Conservation (phyloP, 768 basidiomycete species). For the Paxillus ammoniavirescens region DNA sequence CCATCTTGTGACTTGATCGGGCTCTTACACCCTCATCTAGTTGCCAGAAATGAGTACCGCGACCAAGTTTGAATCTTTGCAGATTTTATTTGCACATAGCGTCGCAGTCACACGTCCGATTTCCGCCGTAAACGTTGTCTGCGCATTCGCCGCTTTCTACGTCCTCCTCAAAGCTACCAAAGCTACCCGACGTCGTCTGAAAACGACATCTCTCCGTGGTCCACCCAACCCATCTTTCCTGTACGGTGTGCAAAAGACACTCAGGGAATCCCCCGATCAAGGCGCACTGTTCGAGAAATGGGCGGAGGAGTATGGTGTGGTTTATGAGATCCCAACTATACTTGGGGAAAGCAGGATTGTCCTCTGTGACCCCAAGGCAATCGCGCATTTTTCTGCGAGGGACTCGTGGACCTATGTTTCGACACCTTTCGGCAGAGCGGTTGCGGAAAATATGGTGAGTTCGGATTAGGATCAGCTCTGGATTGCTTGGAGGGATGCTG, state of each 20-base stretch:
- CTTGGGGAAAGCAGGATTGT: conserved; percentile 37
- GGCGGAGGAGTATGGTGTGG: conserved; percentile 47
- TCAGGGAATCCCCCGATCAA: conserved; percentile 18
- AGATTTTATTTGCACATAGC: too few species aligned
- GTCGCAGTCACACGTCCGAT: too few species aligned
- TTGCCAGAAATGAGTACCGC: too few species aligned
- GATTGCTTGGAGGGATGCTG: neutral
- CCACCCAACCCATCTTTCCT: conserved; percentile 17
- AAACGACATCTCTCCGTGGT: conserved; percentile 21
- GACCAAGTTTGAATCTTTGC: too few species aligned
- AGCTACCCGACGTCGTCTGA: conserved; percentile 1
- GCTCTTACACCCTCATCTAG: too few species aligned
- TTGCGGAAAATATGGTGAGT: too few species aligned
- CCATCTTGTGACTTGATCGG: too few species aligned
- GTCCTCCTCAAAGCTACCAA: conserved; percentile 4
- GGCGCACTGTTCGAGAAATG: conserved; percentile 43
- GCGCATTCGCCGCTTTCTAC: too few species aligned
- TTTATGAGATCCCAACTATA: conserved; percentile 37
- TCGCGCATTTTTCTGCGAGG: conserved; percentile 47
- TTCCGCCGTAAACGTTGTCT: too few species aligned
- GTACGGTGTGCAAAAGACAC: conserved; percentile 10
- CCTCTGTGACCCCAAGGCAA: conserved; percentile 48
- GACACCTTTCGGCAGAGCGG: conserved; percentile 16
- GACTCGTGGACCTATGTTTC: conserved; percentile 42
- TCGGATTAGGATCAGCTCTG: neutral